Evolutionary conservation across 768 basidiomycete species (phyloP).

Genomic region (Dendrothele bispora): DNA sequence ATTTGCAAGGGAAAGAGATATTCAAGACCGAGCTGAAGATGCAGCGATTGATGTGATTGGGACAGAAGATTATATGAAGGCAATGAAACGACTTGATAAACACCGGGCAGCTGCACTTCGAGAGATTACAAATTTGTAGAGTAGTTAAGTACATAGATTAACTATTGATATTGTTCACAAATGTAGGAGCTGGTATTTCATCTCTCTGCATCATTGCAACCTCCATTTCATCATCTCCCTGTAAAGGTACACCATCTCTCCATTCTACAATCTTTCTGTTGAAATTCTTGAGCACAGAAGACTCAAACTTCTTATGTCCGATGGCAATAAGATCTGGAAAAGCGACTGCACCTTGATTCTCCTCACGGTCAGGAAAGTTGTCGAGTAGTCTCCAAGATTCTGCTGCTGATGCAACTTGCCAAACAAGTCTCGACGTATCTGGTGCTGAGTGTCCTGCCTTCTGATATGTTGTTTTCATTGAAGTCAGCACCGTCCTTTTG

Average conservation of each 20-base stretch:
- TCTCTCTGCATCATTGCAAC: too few relatives aligned
- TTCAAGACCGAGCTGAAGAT: too few relatives aligned
- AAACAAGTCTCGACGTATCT: constrained; percentile 18
- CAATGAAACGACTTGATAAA: too few relatives aligned
- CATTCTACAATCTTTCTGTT: constrained; percentile 28
- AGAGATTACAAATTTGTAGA: too few relatives aligned
- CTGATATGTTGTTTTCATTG: constrained; percentile 22
- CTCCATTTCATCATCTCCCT: constrained; percentile 25
- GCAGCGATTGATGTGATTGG: too few relatives aligned
- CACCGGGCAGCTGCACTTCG: too few relatives aligned
- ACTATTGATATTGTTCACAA: too few relatives aligned
- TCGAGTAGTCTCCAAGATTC: constrained; percentile 13
- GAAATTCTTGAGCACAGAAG: constrained; percentile 27
- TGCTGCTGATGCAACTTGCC: constrained; percentile 19
- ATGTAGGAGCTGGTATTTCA: not conserved
- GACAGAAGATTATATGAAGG: too few relatives aligned
- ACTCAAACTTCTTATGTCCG: constrained; percentile 21
- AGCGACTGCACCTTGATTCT: constrained; percentile 4
- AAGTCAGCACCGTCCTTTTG: constrained; percentile 23
- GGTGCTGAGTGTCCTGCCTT: constrained; percentile 21
- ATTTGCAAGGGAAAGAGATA: too few relatives aligned
- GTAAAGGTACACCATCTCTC: constrained; percentile 9
- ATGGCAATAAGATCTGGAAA: constrained; percentile 10
- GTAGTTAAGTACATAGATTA: too few relatives aligned
- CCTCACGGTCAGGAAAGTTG: constrained; percentile 1